Conservation (phyloP, 2,329 filamentous ascomycete species). For the Gliomastix tumulicola region DNA sequence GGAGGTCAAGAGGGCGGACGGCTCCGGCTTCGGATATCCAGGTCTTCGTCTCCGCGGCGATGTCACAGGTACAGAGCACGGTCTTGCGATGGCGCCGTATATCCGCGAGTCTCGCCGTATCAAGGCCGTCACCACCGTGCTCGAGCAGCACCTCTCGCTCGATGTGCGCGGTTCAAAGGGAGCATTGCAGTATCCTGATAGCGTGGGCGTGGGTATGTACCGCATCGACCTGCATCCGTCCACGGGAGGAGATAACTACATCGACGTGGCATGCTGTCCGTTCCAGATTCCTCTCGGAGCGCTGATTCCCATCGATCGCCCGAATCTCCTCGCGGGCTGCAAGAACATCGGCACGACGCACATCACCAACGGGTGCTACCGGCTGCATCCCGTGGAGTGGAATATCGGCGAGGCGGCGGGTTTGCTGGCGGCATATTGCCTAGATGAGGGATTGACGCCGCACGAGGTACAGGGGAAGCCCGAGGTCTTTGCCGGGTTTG, state of each 20-base stretch:
- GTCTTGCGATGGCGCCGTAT: conserved; percentile 18
- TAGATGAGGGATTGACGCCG: conserved; percentile 9
- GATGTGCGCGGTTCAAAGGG: conserved; percentile 10
- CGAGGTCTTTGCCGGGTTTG: conserved; percentile 6
- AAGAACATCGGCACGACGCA: conserved; percentile 19
- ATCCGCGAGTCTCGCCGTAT: conserved; percentile 16
- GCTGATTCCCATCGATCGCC: conserved; percentile 10
- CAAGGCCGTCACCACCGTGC: conserved; percentile 13
- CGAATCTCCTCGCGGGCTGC: conserved; percentile 14
- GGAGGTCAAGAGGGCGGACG: conserved; percentile 15
- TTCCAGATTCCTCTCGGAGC: conserved; percentile 17
- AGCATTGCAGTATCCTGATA: conserved; percentile 14
- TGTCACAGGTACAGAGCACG: conserved; percentile 16
- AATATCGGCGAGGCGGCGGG: conserved; percentile 17
- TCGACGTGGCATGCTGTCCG: conserved; percentile 18
- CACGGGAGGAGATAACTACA: conserved; percentile 18
- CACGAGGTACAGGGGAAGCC: conserved; percentile 11
- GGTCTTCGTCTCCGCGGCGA: conserved; percentile 16
- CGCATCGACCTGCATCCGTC: conserved; percentile 18
- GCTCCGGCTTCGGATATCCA: conserved; percentile 12
- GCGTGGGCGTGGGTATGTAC: conserved; percentile 18
- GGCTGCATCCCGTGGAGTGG: conserved; percentile 18
- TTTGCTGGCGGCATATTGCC: conserved; percentile 14
- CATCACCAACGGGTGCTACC: conserved; percentile 18
- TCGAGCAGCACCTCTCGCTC: conserved; percentile 16